phyloP scores from a whole-genome alignment of 345 rosid species.

The Aurinia saxatilis region DNA sequence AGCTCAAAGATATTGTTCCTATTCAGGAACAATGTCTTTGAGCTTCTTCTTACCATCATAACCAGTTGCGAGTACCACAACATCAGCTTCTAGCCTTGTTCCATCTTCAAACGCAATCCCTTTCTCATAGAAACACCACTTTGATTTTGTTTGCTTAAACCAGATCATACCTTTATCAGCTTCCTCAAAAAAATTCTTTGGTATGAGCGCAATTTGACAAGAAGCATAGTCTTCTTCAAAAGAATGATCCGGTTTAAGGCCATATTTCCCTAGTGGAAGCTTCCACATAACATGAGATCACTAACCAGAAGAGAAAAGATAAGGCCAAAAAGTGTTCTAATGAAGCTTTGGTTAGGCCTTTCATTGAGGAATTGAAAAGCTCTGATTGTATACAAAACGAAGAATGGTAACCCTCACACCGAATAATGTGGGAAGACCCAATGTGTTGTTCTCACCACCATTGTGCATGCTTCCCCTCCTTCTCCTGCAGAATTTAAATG shows the following conservation, averaged over 20 bases:
- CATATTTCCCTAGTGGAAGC: slow-evolving; percentile 65
- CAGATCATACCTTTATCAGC: slow-evolving; percentile 72
- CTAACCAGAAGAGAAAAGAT: slow-evolving; percentile 59
- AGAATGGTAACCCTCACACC: slow-evolving; percentile 90
- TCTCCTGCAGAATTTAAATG: slow-evolving; percentile 32
- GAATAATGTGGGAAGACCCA: slow-evolving; percentile 85
- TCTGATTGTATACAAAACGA: slow-evolving; percentile 75
- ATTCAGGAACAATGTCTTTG: slow-evolving; percentile 61
- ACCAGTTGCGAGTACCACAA: slow-evolving; percentile 79
- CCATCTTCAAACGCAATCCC: slow-evolving; percentile 72
- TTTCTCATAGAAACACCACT: slow-evolving; percentile 64
- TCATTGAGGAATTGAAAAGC: slow-evolving; percentile 73
- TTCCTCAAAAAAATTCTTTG: slow-evolving; percentile 66
- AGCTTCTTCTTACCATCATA: slow-evolving; percentile 80
- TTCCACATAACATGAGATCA: slow-evolving; percentile 45
- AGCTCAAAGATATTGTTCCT: too few species aligned
- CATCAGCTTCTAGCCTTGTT: slow-evolving; percentile 59
- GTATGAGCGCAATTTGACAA: slow-evolving; percentile 92
- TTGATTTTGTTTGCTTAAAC: slow-evolving; percentile 58
- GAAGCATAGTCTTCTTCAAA: slow-evolving; percentile 93
- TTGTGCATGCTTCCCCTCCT: slow-evolving; percentile 60
- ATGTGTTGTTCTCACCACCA: slow-evolving; percentile 68
- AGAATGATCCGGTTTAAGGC: slow-evolving; percentile 75
- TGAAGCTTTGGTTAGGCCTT: slow-evolving; percentile 57
- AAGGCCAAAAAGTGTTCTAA: slow-evolving; percentile 44